Evolutionary conservation across 495 filamentous ascomycete genomes (phyloP).

Genomic region (Trichoderma erinaceum): DNA sequence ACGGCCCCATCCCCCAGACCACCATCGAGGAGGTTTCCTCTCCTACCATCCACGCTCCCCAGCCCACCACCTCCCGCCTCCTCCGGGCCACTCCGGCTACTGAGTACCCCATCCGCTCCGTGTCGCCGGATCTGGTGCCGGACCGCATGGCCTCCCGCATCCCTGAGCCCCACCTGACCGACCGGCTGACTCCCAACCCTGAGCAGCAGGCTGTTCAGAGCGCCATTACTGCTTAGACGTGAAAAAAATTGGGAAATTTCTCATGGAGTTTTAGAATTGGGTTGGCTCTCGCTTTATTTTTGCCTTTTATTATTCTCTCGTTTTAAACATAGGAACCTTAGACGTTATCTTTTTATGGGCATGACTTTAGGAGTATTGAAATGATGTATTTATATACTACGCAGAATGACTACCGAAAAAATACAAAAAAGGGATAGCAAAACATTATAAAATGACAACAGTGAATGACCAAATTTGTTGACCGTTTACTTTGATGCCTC

Average conservation of each 20-base stretch:
- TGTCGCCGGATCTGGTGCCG: slow-evolving; percentile 52
- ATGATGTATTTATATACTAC: slow-evolving; percentile 11
- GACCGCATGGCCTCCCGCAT: slow-evolving; percentile 65
- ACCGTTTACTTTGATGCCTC: background rate
- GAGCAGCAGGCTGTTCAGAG: slow-evolving; percentile 26
- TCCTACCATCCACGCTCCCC: slow-evolving; percentile 39
- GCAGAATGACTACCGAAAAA: background rate
- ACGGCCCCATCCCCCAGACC: slow-evolving; percentile 23
- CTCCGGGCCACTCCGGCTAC: slow-evolving; percentile 40
- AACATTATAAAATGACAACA: background rate
- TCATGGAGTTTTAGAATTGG: slow-evolving; percentile 11
- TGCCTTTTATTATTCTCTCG: background rate
- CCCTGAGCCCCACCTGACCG: slow-evolving; percentile 45
- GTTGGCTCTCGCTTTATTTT: slow-evolving; percentile 1
- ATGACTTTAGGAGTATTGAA: background rate
- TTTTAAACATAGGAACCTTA: background rate
- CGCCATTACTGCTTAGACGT: slow-evolving; percentile 7
- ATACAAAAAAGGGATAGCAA: slow-evolving; percentile 1
- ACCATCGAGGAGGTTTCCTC: slow-evolving; percentile 34
- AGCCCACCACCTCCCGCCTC: slow-evolving; percentile 42
- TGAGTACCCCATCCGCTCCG: slow-evolving; percentile 43
- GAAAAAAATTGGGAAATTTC: background rate
- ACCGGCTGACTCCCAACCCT: slow-evolving; percentile 37
- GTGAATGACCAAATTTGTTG: background rate
- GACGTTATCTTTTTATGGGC: background rate